A percentile compares a stretch with the other conserved stretches of the same genome.
These are phyloP conservation scores for Chlorophyllum brunneum DNA, from an alignment of 768 basidiomycete genomes.

Conservation along the genomic window DNA sequence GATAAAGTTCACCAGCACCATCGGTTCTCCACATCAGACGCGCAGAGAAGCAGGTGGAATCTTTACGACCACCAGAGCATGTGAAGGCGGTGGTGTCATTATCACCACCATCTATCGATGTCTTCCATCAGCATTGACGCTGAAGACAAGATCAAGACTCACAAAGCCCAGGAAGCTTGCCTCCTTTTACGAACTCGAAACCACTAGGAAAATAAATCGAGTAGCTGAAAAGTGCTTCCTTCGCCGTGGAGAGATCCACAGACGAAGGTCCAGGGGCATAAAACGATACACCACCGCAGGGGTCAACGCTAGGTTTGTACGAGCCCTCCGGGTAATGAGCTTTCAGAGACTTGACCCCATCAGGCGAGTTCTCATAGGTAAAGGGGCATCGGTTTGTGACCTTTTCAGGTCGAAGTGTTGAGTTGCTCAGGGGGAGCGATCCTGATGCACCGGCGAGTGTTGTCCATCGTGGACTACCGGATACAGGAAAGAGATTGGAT, in stretches of 20 bases:
- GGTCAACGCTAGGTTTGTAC: slow-evolving; percentile 36
- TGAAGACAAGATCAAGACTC: slow-evolving; percentile 19
- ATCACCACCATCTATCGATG: slow-evolving; percentile 46
- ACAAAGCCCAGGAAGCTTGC: slow-evolving; percentile 69
- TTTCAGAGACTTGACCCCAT: slow-evolving; percentile 41
- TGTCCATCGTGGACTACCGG: slow-evolving; percentile 15
- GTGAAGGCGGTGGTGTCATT: slow-evolving; percentile 34
- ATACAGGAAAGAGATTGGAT: slow-evolving; percentile 15
- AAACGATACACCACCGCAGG: slow-evolving; percentile 57
- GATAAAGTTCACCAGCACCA: slow-evolving; percentile 58
- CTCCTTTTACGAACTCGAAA: slow-evolving; percentile 56
- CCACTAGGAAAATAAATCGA: slow-evolving; percentile 54
- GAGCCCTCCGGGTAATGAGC: slow-evolving; percentile 49
- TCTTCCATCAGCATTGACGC: neutral
- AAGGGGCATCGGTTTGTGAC: slow-evolving; percentile 8
- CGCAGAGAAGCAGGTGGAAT: slow-evolving; percentile 48
- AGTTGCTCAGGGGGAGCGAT: slow-evolving; percentile 12
- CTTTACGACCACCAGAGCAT: slow-evolving; percentile 59
- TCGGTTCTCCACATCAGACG: slow-evolving; percentile 61
- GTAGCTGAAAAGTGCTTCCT: slow-evolving; percentile 54
- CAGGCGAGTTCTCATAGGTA: slow-evolving; percentile 33
- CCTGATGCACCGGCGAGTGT: slow-evolving; percentile 12
- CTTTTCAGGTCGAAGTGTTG: slow-evolving; percentile 14
- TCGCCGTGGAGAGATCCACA: slow-evolving; percentile 48
- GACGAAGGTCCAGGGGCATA: slow-evolving; percentile 51